Conservation (phyloP, 2,329 filamentous ascomycete genomes). For the Sclerotinia borealis region DNA sequence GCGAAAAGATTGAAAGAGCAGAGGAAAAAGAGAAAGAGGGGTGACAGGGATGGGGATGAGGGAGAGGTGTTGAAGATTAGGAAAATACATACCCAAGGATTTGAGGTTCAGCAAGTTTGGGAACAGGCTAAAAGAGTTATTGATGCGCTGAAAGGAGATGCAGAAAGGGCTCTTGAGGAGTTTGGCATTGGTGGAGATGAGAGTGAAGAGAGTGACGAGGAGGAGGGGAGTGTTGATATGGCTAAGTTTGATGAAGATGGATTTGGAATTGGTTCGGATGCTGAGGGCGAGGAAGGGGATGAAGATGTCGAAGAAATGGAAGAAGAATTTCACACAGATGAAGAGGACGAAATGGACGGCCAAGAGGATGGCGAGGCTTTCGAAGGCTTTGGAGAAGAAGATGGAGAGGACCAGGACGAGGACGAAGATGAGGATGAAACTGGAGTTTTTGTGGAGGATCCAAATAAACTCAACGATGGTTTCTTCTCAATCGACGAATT, state of each 20-base stretch:
- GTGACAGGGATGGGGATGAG: slow-evolving; percentile 41
- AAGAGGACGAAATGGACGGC: slow-evolving; percentile 31
- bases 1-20: slow-evolving; percentile 58
- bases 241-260: slow-evolving; percentile 36
- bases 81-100: slow-evolving; percentile 80
- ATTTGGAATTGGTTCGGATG: slow-evolving; percentile 34
- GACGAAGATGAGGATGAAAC: slow-evolving; percentile 43
- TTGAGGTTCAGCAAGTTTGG: slow-evolving; percentile 86
- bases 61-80: slow-evolving; percentile 63
- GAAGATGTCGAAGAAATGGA: slow-evolving; percentile 34
- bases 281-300: slow-evolving; percentile 31
- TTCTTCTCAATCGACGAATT: slow-evolving; percentile 98
- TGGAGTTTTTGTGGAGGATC: slow-evolving; percentile 62
- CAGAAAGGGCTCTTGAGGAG: slow-evolving; percentile 42
- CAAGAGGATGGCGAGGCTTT: slow-evolving; percentile 29
- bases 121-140: slow-evolving; percentile 86
- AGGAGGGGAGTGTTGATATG: slow-evolving; percentile 33
- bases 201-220: slow-evolving; percentile 32
- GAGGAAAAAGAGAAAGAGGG: slow-evolving; percentile 72
- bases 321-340: slow-evolving; percentile 30
- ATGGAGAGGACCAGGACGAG: slow-evolving; percentile 39
- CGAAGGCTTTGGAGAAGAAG: slow-evolving; percentile 29
- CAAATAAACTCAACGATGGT: slow-evolving; percentile 85
- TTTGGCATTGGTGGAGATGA: slow-evolving; percentile 26
- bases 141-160: slow-evolving; percentile 51